Evolutionary conservation across 441 rosid genomes (phyloP).

Genomic region (Metrosideros polymorpha): DNA sequence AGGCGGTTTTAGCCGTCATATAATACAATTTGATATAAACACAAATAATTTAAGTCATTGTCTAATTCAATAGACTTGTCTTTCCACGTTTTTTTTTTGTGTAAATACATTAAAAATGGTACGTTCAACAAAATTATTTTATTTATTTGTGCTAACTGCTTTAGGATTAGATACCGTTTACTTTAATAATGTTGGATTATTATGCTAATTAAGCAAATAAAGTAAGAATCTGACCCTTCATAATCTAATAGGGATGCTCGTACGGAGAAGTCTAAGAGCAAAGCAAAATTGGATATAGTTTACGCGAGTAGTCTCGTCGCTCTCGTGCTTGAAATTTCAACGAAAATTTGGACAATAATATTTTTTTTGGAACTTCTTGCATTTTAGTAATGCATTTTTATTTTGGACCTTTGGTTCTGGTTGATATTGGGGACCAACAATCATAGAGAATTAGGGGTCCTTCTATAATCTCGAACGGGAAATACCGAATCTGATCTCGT

Average conservation of each 20-base stretch:
- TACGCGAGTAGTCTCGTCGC: background rate
- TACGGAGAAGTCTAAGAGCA: background rate
- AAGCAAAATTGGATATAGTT: background rate
- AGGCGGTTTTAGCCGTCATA: background rate
- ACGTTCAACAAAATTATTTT: background rate
- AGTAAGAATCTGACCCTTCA: background rate
- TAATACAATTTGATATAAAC: background rate
- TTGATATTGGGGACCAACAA: too few relatives aligned
- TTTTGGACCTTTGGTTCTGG: background rate
- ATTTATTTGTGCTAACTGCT: background rate
- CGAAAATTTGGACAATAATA: background rate
- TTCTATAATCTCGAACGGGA: too few relatives aligned
- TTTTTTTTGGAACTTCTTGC: background rate
- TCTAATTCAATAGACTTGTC: background rate
- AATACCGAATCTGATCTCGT: too few relatives aligned
- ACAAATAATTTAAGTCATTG: background rate
- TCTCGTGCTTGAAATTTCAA: background rate
- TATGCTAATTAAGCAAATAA: background rate
- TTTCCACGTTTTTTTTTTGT: background rate
- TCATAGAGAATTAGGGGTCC: too few relatives aligned
- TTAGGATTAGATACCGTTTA: background rate
- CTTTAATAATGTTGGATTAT: background rate
- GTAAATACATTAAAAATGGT: background rate
- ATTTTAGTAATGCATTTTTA: too few relatives aligned
- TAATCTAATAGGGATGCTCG: background rate